These are phyloP conservation scores for Dictyostelium citrinum DNA, from an alignment of 78 protist genomes.

Conservation along the genomic window DNA sequence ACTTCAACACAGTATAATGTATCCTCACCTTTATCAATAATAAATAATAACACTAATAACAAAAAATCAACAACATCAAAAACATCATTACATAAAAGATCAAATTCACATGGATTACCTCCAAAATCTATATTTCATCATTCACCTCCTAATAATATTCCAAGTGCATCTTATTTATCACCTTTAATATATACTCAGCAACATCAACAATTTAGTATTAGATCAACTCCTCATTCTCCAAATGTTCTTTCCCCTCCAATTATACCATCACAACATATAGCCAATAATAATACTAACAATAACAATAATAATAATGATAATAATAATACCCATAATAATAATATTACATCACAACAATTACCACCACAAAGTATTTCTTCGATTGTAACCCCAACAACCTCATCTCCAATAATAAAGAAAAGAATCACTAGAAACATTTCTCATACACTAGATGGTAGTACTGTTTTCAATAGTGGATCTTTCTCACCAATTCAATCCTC, in stretches of 20 bases:
- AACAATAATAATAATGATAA: background rate
- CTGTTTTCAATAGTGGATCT: background rate
- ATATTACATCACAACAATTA: background rate
- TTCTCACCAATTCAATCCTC: background rate
- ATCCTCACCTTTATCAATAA: background rate
- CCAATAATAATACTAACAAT: background rate
- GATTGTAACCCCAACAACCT: background rate
- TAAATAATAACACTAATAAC: background rate
- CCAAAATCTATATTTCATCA: background rate
- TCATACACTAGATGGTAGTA: background rate
- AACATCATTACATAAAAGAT: conserved; percentile 30
- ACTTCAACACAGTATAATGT: background rate
- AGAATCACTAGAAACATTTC: background rate
- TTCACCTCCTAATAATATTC: conserved; percentile 21
- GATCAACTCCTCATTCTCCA: background rate
- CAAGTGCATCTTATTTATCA: background rate
- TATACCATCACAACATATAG: background rate
- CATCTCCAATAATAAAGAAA: conserved; percentile 5
- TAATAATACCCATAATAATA: background rate
- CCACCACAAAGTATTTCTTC: background rate
- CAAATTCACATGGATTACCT: conserved; percentile 60
- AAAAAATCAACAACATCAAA: background rate
- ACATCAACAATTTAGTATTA: background rate
- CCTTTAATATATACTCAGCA: background rate
- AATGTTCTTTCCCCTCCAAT: background rate